Conservation (phyloP, 352 stramenopile species). For the Blastocystis hominis region DNA sequence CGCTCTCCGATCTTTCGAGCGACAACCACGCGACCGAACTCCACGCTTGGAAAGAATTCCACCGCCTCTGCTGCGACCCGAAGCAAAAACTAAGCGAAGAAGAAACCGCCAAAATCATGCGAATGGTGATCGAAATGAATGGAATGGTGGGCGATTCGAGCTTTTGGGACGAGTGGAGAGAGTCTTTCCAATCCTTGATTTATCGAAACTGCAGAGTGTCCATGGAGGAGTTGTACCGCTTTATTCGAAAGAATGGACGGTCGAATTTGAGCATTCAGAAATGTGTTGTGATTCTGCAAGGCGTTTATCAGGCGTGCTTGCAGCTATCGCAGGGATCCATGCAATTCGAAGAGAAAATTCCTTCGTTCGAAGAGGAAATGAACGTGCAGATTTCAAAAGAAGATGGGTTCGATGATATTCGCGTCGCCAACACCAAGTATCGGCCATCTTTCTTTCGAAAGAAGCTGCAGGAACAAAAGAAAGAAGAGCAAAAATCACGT, state of each 20-base stretch:
- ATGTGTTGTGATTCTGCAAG: background rate
- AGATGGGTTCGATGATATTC: background rate
- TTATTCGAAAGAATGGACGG: conserved; percentile 26
- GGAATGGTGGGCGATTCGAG: background rate
- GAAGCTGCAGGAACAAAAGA: background rate
- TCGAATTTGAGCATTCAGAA: background rate
- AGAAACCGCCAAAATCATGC: background rate
- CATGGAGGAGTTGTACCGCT: conserved; percentile 4
- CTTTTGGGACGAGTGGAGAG: conserved; percentile 9
- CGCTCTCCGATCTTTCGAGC: background rate
- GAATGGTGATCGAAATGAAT: background rate
- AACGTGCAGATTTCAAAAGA: background rate
- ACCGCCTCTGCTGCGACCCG: background rate
- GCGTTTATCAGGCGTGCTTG: background rate
- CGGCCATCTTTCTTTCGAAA: conserved; percentile 27
- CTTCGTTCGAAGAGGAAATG: background rate
- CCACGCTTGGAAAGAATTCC: background rate
- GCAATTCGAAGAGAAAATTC: background rate
- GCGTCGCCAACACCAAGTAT: conserved; percentile 20
- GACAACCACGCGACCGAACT: background rate
- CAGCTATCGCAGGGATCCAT: background rate
- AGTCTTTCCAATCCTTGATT: background rate
- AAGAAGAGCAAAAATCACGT: background rate
- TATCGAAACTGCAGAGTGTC: background rate
- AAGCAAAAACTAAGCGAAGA: background rate